These are phyloP conservation scores for Exsudoporus frostii DNA, from an alignment of 768 basidiomycete genomes.

Conservation along the genomic window DNA sequence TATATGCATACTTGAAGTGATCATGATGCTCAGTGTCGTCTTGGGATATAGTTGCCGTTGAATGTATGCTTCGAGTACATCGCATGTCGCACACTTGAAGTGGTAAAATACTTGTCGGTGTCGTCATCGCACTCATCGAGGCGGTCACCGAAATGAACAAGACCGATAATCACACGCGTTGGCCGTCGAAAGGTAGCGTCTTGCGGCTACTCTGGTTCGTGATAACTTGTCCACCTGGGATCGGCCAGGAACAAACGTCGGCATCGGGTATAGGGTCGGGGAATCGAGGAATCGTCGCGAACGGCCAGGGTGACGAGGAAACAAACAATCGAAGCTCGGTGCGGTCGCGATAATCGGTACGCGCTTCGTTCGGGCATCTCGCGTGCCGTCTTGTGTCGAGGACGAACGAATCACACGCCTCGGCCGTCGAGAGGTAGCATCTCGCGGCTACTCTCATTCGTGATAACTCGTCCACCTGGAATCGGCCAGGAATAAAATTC, in stretches of 20 bases:
- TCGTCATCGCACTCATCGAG: neutral
- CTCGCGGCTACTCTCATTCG: neutral
- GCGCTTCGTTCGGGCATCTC: neutral
- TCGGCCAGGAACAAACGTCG: neutral
- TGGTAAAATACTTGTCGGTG: neutral
- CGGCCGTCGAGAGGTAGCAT: neutral
- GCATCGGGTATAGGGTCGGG: neutral
- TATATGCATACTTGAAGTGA: constrained; percentile 12
- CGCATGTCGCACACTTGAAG: neutral
- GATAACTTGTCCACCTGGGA: neutral
- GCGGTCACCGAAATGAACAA: neutral
- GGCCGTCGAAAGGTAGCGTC: neutral
- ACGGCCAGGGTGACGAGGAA: neutral
- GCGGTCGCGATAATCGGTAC: neutral
- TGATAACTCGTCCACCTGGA: neutral
- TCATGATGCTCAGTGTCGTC: neutral
- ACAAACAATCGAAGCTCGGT: too few relatives aligned
- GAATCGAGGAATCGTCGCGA: neutral
- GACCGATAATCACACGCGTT: neutral
- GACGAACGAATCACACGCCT: neutral
- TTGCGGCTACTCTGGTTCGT: neutral
- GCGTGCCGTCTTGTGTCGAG: constrained; percentile 6
- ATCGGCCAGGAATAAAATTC: neutral
- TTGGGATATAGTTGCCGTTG: neutral
- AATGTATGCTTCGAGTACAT: neutral